Evolutionary conservation across 306 rosid species (phyloP), one percentile per base, ranked within the genome.

Genomic region (Sicyos baderoa): DNA sequence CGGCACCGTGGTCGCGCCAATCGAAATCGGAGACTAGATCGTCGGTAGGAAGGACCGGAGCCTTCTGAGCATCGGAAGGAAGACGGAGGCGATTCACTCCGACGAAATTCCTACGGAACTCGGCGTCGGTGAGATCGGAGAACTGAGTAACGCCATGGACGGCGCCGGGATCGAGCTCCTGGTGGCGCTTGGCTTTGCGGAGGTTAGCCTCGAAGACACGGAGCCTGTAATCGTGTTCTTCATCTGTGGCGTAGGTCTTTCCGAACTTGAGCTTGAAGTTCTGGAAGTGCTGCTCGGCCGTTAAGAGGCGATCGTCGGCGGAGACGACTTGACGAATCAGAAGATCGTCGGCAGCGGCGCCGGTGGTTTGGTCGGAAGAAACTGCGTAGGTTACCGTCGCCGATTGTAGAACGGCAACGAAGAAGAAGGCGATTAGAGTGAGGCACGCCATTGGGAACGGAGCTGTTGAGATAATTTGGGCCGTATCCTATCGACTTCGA

Each of bases 1-100:
- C 92, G 14, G 97, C 97, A 10, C 97, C 97, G 9, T 84, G 83
- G 9, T 94, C 95, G 1, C 99, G 95, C 97, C 99, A 94, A 75
- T 94, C 99, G 66, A 94, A 94, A 17, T 94, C 86, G 11, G 75
- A 29, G 0, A 97, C 96, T 0, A 94, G 95, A 71, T 86, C 79
- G 9, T 21, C 82, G 0, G 95, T 94, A 0, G 99, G 99, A 29
- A 94, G 91, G 66, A 88, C 76, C 70, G 95, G 99, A 59, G 96
- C 99, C 78, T 80, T 75, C 15, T 81, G 76, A 69, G 95, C 90
- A 61, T 88, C 82, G 1, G 74, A 45, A 0, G 99, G 97, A 4
- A 85, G 78, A 22, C 89, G 89, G 61, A 94, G 88, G 22, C 82
- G 80, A 78, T 83, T 90, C 7, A 94, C 86, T 9, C 97, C 99